Evolutionary conservation across 2,329 filamentous ascomycete species (phyloP).

Genomic region (Mycocentrospora acerina): DNA sequence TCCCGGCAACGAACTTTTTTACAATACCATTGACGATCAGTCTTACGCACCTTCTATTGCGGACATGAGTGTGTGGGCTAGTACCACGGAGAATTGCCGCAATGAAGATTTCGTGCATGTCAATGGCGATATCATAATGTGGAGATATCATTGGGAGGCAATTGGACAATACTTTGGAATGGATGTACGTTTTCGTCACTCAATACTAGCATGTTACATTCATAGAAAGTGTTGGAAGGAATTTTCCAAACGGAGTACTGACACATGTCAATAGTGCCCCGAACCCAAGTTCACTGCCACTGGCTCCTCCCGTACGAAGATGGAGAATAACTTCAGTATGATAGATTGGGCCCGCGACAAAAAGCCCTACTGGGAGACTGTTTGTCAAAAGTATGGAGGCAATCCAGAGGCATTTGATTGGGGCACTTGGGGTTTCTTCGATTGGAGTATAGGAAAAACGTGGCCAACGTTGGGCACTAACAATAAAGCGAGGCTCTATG

Average conservation of each 20-base stretch:
- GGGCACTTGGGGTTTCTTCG: conserved; percentile 4
- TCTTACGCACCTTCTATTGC: not conserved
- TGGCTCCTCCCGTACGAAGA: too few relatives aligned
- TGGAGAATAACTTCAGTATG: not conserved
- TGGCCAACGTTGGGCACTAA: too few relatives aligned
- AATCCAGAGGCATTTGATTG: conserved; percentile 4
- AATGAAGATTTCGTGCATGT: conserved; percentile 3
- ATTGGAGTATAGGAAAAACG: conserved; percentile 1
- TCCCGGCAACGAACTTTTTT: conserved; percentile 2
- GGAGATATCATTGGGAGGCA: not conserved
- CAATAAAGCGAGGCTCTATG: too few relatives aligned
- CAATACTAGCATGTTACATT: too few relatives aligned
- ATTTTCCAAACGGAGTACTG: not conserved
- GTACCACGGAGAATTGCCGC: not conserved
- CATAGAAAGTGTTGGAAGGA: too few relatives aligned
- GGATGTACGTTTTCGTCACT: too few relatives aligned
- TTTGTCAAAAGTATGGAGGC: conserved; percentile 3
- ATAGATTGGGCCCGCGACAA: conserved; percentile 2
- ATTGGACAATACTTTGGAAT: conserved; percentile 1
- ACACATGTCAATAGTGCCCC: not conserved
- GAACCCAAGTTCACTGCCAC: not conserved
- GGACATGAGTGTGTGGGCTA: conserved; percentile 1
- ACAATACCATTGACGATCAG: conserved; percentile 1
- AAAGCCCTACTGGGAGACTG: not conserved
- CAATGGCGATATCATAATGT: conserved; percentile 2